Conservation (phyloP, 78 protist genomes). For the Guillardia theta region DNA sequence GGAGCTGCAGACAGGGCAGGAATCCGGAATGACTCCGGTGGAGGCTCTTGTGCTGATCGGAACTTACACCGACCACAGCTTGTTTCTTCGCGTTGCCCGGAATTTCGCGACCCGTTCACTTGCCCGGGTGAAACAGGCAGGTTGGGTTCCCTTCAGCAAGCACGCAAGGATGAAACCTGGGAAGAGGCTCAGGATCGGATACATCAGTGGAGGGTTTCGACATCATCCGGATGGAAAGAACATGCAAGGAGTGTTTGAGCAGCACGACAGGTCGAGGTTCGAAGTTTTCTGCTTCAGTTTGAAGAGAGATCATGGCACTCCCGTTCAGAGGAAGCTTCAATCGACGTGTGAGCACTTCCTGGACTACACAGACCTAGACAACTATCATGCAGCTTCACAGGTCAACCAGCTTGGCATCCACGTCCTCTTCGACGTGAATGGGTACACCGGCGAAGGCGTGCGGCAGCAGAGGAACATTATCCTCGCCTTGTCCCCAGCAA, state of each 20-base stretch:
- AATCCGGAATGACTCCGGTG: neutral
- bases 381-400: neutral
- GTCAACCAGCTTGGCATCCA: neutral
- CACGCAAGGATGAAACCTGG: too few species aligned
- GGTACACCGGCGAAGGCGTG: slow-evolving; percentile 23
- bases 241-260: neutral
- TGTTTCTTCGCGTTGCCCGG: too few species aligned
- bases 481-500: neutral
- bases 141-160: too few species aligned
- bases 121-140: too few species aligned
- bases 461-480: slow-evolving; percentile 7
- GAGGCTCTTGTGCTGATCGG: neutral
- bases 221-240: neutral
- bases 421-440: slow-evolving; percentile 10
- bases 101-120: too few species aligned
- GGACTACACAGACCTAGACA: neutral
- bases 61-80: neutral
- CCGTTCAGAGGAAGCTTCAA: neutral
- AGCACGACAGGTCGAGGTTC: neutral
- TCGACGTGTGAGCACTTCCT: neutral
- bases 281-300: neutral
- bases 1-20: neutral
- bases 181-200: neutral
- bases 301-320: neutral
- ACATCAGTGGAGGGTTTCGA: neutral